These are phyloP conservation scores for Backusella sp. DNA, from an alignment of 192 early-diverging fungal genomes.

Conservation along the genomic window DNA sequence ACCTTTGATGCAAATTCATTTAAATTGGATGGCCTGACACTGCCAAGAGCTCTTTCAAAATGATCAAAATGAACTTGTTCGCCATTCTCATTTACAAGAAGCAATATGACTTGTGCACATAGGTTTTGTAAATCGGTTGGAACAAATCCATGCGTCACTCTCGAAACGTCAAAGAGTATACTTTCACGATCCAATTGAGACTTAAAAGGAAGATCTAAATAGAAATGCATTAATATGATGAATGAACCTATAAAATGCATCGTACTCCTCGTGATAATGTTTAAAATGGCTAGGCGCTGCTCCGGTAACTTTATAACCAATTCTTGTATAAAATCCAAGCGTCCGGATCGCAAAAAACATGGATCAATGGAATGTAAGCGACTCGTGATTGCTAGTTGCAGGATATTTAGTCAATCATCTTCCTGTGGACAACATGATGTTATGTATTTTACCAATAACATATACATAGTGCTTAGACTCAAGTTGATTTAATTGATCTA, in stretches of 20 bases:
- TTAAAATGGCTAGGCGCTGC: slow-evolving; percentile 40
- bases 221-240: background rate
- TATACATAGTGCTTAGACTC: slow-evolving; percentile 29
- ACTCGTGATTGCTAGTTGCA: slow-evolving; percentile 47
- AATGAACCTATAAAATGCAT: background rate
- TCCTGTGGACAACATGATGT: no score
- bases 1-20: slow-evolving; percentile 50
- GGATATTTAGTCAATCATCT: background rate
- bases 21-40: slow-evolving; percentile 56
- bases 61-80: slow-evolving; percentile 31
- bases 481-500: slow-evolving; percentile 42
- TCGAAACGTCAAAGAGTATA: slow-evolving; percentile 46
- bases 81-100: slow-evolving; percentile 44
- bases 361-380: slow-evolving; percentile 49
- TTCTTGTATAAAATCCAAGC: slow-evolving; percentile 52
- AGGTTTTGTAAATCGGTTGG: slow-evolving; percentile 76
- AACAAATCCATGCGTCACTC: slow-evolving; percentile 74
- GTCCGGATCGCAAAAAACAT: slow-evolving; percentile 53
- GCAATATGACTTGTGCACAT: slow-evolving; percentile 50
- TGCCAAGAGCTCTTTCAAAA: slow-evolving; percentile 43
- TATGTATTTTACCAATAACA: slow-evolving; percentile 42
- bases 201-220: slow-evolving; percentile 49
- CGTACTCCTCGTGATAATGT: slow-evolving; percentile 45
- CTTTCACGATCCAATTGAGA: slow-evolving; percentile 17
- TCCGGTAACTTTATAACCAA: slow-evolving; percentile 44